Percentiles rank a stretch among this genome's conserved stretches.
These are phyloP conservation scores for Curvularia lunata DNA, from an alignment of 2,329 filamentous ascomycete species.

Conservation along the genomic window DNA sequence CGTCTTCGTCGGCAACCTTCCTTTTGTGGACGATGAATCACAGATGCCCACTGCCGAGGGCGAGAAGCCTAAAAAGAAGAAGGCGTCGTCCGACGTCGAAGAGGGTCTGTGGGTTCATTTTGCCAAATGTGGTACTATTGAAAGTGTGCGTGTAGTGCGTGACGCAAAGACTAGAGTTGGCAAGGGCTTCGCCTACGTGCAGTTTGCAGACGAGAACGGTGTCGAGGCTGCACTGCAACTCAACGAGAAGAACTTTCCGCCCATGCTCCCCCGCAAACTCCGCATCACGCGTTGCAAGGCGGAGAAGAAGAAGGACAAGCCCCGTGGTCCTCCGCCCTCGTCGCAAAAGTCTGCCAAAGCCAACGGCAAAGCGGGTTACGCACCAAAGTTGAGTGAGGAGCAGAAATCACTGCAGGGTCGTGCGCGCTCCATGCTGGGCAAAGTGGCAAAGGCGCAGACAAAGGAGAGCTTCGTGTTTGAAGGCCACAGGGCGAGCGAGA, in stretches of 20 bases:
- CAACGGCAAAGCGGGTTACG: slow-evolving; percentile 61
- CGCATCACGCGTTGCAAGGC: slow-evolving; percentile 88
- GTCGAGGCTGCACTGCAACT: slow-evolving; percentile 91
- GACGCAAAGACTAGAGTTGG: slow-evolving; percentile 90
- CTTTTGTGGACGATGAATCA: slow-evolving; percentile 92
- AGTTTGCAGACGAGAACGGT: slow-evolving; percentile 84
- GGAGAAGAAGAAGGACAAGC: slow-evolving; percentile 51
- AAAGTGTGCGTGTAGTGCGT: slow-evolving; percentile 90
- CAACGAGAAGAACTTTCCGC: slow-evolving; percentile 90
- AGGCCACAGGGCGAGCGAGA: slow-evolving; percentile 74
- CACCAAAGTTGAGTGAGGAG: slow-evolving; percentile 72
- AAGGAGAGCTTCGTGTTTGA: slow-evolving; percentile 81
- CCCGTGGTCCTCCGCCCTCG: slow-evolving; percentile 39
- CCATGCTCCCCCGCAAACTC: slow-evolving; percentile 86
- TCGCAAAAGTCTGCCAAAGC: slow-evolving; percentile 17
- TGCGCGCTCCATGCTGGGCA: slow-evolving; percentile 74
- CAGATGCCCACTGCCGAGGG: slow-evolving; percentile 67
- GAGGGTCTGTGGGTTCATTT: slow-evolving; percentile 92
- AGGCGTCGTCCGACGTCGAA: slow-evolving; percentile 81
- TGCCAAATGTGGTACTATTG: slow-evolving; percentile 77
- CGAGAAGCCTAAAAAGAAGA: slow-evolving; percentile 68
- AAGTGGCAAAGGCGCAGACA: slow-evolving; percentile 67
- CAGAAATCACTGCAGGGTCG: slow-evolving; percentile 75
- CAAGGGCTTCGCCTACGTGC: slow-evolving; percentile 97
- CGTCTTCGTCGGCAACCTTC: slow-evolving; percentile 94